phyloP scores from a whole-genome alignment of 2,329 filamentous ascomycete species.

The Arthrobotrys musiformis region DNA sequence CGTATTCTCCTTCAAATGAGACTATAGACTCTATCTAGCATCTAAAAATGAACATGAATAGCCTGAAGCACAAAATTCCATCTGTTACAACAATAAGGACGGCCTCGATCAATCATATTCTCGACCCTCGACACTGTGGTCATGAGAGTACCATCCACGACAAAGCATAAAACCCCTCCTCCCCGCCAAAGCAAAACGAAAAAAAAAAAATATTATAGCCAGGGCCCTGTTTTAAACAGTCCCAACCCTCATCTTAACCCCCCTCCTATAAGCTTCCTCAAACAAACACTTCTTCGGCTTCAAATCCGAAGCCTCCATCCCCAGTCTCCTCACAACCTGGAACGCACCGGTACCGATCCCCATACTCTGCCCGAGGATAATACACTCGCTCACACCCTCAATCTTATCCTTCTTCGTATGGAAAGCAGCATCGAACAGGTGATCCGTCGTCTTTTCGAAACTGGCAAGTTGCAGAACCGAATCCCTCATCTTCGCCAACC shows the following conservation, averaged over 20 bases:
- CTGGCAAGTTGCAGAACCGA: constrained; percentile 91
- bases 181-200: too few relatives aligned
- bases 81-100: too few relatives aligned
- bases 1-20: background rate
- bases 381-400: constrained; percentile 93
- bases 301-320: constrained; percentile 72
- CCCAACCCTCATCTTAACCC: constrained; percentile 31
- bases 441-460: constrained; percentile 98
- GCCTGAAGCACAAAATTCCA: too few relatives aligned
- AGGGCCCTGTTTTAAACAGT: background rate
- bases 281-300: constrained; percentile 72
- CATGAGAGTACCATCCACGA: too few relatives aligned
- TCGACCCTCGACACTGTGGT: too few relatives aligned
- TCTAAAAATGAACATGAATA: too few relatives aligned
- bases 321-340: constrained; percentile 82
- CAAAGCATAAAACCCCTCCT: too few relatives aligned
- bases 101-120: too few relatives aligned
- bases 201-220: background rate
- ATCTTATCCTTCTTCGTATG: constrained; percentile 92
- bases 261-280: constrained; percentile 67
- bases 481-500: constrained; percentile 95
- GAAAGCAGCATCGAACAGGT: constrained; percentile 92
- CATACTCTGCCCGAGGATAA: constrained; percentile 97
- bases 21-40: background rate
- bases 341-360: constrained; percentile 89